Conservation (phyloP, 768 basidiomycete species). For the Auricularia heimuer region DNA sequence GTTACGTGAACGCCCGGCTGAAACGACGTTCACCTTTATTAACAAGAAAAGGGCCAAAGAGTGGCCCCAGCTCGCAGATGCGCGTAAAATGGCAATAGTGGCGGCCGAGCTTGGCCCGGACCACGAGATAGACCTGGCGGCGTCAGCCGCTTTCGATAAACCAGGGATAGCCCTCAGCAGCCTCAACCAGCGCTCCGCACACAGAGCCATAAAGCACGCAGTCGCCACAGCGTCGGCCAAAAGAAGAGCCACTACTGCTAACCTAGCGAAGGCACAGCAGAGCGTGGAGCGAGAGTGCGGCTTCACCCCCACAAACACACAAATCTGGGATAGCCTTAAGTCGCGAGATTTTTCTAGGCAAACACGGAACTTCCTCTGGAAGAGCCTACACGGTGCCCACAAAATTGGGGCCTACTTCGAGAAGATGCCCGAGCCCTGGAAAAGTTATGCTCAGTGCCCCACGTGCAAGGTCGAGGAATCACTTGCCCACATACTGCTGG, state of each 20-base stretch:
- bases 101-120: neutral
- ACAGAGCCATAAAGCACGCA: too few species aligned
- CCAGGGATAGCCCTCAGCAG: too few species aligned
- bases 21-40: neutral
- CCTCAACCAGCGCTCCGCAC: too few species aligned
- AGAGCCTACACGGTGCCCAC: too few species aligned
- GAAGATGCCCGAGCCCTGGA: neutral
- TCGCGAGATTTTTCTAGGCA: neutral
- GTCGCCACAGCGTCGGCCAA: neutral
- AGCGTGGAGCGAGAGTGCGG: neutral
- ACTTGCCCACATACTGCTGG: slow-evolving; percentile 16
- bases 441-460: slow-evolving; percentile 9
- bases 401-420: too few species aligned
- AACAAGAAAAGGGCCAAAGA: neutral
- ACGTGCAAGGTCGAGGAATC: slow-evolving; percentile 10
- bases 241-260: neutral
- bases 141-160: too few species aligned
- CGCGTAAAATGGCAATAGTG: neutral
- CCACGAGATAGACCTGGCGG: too few species aligned
- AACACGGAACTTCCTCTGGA: too few species aligned
- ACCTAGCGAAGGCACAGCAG: neutral
- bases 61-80: neutral
- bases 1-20: neutral
- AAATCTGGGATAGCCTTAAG: neutral
- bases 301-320: neutral